These are phyloP conservation scores for Geranium brycei DNA, from an alignment of 345 rosid species.

Conservation along the genomic window DNA sequence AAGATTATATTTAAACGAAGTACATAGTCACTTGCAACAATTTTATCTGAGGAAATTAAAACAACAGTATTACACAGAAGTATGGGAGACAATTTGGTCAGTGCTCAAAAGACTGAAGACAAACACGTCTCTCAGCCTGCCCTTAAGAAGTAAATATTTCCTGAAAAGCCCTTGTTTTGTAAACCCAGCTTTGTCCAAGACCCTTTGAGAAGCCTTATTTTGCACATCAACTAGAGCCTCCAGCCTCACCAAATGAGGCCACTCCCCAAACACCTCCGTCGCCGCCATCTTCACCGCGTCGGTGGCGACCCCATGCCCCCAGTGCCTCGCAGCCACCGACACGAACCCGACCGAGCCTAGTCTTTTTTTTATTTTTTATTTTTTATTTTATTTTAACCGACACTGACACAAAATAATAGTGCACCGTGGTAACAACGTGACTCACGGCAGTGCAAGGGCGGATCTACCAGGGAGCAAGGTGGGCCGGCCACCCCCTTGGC, in stretches of 20 bases:
- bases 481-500: too few relatives aligned
- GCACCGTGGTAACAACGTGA: too few relatives aligned
- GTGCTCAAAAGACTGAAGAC: slow-evolving; percentile 23
- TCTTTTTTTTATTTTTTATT: too few relatives aligned
- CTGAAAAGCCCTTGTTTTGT: slow-evolving; percentile 29
- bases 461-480: too few relatives aligned
- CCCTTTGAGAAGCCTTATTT: slow-evolving; percentile 31
- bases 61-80: too few relatives aligned
- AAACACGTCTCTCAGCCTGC: slow-evolving; percentile 15
- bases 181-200: slow-evolving; percentile 31
- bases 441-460: too few relatives aligned
- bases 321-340: slow-evolving; percentile 24
- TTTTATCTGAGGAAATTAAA: too few relatives aligned
- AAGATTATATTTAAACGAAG: too few relatives aligned
- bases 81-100: not conserved
- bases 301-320: slow-evolving; percentile 38
- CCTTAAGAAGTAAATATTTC: slow-evolving; percentile 27
- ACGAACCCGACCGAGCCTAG: slow-evolving; percentile 23
- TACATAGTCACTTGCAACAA: too few relatives aligned
- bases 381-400: too few relatives aligned
- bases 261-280: slow-evolving; percentile 20
- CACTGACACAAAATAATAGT: too few relatives aligned
- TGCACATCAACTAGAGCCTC: slow-evolving; percentile 27
- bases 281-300: slow-evolving; percentile 23
- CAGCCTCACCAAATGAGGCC: slow-evolving; percentile 25